phyloP scores from a whole-genome alignment of 1,284 basidiomycete species.

The Ustilago vetiveriae region DNA sequence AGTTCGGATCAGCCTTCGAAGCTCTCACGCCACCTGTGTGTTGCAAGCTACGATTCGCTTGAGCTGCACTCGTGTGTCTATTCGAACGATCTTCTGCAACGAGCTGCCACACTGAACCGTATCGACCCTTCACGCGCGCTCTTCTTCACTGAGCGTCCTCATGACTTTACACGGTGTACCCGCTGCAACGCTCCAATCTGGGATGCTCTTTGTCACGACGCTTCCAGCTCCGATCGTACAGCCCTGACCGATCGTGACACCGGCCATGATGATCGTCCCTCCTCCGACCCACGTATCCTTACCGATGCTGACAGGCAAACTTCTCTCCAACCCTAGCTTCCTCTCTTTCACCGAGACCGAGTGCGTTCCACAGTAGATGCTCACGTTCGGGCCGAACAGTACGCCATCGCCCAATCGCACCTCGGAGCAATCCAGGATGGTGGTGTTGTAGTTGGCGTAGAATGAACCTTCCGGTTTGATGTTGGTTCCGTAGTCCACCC shows the following conservation, averaged over 20 bases:
- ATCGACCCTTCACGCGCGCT: constrained; percentile 45
- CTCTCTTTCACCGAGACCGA: constrained; percentile 48
- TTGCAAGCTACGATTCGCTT: too few relatives aligned
- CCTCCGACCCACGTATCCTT: constrained; percentile 67
- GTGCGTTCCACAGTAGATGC: constrained; percentile 59
- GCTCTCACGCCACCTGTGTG: too few relatives aligned
- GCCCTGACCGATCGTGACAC: constrained; percentile 70
- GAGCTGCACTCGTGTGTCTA: too few relatives aligned
- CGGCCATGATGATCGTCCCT: constrained; percentile 68
- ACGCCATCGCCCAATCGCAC: constrained; percentile 53
- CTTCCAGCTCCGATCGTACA: constrained; percentile 70
- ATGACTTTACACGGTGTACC: constrained; percentile 70
- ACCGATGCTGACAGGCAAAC: constrained; percentile 54
- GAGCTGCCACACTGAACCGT: too few relatives aligned
- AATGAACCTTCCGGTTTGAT: constrained; percentile 58
- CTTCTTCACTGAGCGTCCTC: constrained; percentile 61
- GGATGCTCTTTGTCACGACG: constrained; percentile 70
- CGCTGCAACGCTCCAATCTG: constrained; percentile 68
- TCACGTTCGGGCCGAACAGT: constrained; percentile 56
- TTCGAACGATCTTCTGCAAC: too few relatives aligned
- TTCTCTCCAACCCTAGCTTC: constrained; percentile 48
- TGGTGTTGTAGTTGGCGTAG: constrained; percentile 57
- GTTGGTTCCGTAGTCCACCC: constrained; percentile 58
- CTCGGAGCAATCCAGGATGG: constrained; percentile 55
- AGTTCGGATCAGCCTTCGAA: too few relatives aligned